Base-by-base conservation (phyloP, 2,329 filamentous ascomycete species). In the Albifimbria verrucaria region DNA sequence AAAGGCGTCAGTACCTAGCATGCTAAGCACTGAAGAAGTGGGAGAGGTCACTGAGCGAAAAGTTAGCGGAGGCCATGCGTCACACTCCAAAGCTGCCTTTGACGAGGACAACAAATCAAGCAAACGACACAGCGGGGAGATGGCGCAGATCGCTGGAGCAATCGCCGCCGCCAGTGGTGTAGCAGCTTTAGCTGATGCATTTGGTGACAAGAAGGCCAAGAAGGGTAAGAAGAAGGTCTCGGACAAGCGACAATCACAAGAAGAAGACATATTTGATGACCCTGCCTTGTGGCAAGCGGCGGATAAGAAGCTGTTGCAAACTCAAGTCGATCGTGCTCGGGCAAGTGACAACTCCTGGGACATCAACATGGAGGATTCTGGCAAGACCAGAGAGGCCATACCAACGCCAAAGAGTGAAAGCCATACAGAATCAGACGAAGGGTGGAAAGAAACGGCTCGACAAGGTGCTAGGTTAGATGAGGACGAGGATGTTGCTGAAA, bases 231-330 rank as follows among this genome's bases (percentile, higher is more conserved):
- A 70, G 56, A 71, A 71, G 63, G 64, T 64, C 46, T 62, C 71
- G 54, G 75, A 77, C 57, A 72, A 72, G 56, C 67, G 70, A 56
- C 62, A 67, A 32, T 52, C 67, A 12, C 63, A 62, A 48, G 69
- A 72, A 15, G 73, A 78, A 44, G 74, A 77, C 57, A 60, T 75
- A 25, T 75, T 77, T 61, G 72, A 79, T 55, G 72, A 77, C 57
- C 65, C 72, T 49, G 65, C 68, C 17, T 61, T 77, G 23, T 76
- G 74, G 74, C 73, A 79, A 59, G 72, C 70, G 22, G 68, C 69
- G 12, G 71, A 77, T 44, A 70, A 68, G 55, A 75, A 68, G 54
- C 56, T 56, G 7, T 36, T 71, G 17, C 59, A 65, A 47, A 64
- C 62, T 42, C 57, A 55, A 36, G 48, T 26, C 22, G 45, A n/a